Evolutionary conservation across 176 grass and related monocot genomes (phyloP), one percentile per base, ranked within the genome.

Genomic region (Aegilops tauschii): DNA sequence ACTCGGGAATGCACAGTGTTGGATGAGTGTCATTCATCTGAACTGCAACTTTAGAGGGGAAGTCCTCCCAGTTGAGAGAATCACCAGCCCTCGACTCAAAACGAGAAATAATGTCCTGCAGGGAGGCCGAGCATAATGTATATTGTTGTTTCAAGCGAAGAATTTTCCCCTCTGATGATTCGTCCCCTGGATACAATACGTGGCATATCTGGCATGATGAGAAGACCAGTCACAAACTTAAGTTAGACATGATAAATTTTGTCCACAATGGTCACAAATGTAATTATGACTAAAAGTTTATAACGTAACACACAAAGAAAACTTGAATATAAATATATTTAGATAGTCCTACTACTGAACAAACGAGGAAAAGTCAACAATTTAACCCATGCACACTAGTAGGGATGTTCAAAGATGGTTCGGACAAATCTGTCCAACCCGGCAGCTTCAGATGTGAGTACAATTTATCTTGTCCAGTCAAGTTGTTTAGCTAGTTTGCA

Each of bases 11-110:
- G 90, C 97, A 99, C 70, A 99, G 78, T 76, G 97, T 99, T 47
- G 97, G 97, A 80, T 99, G 97, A 61, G 97, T 99, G 80, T 99
- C 97, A 85, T 99, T 99, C 97, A 99, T 99, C 91, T 99, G 97
- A 27, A 99, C 97, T 61, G 97, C 97, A 70, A 99, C 94, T 94
- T 96, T 99, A 73, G 85, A 90, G 70, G 97, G 97, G 70, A 99
- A 99, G 28, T 96, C 90, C 59, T 94, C 83, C 97, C 97, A 99
- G 40, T 87, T 93, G 59, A 96, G 42, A 83, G 94, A 93, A 88
- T 88, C 85, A 59, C 97, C 87, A 93, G 92, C 86, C 80, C 94
- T 90, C 47, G 40, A 90, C 90, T 99, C 97, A 42, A 99, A 99
- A 82, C 92, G 88, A 82, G 89, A 90, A 87, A 96, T 81, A 78